Evolutionary conservation across 306 rosid species (phyloP), one percentile per base, ranked within the genome.

Genomic region (Trichosanthes truncata): DNA sequence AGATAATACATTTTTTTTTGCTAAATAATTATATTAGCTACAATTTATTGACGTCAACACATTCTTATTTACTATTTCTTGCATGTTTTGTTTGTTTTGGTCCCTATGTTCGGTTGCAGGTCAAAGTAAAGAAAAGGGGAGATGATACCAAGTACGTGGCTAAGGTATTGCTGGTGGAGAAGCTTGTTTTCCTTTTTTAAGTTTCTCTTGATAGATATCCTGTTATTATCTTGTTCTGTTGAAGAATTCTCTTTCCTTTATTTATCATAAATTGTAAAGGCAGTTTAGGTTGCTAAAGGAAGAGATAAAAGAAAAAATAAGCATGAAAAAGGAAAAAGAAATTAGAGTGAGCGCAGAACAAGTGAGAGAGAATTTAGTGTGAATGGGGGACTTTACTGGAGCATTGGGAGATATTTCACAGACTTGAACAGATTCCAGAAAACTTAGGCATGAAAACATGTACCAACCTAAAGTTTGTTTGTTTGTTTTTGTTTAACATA

Each of bases 141-240:
- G 99, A 95, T 84, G 97, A 95, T 84, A 91, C 94, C 67, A 95
- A 93, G 87, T 95, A 91, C 82, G 99, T 93, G 75, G 99, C 99
- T 74, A 93, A 93, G 97, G 99, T 95, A 82, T 72, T 72, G 61
- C n/a, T 84, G 76, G n/a, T 78, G 74, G 25, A 80, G 80, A 69
- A 14, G n/a, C 59, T 80, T 46, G 75, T 43, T 14, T 67, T 52
- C 60, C 7, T 51, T 36, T 63, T 21, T 67, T 51, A 41, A 45
- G 77, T 72, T 69, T 43, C 2, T 40, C 75, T 68, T 6, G 53
- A 29, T 78, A 17, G 23, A 40, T 25, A 14, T 45, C 11, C 29
- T 61, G 41, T 62, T 59, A 57, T 61, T 23, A 53, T 77, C 53
- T 55, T 78, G 31, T 56, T 76, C 71, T 77, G 33, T 62, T 55